phyloP scores from a whole-genome alignment of 306 rosid species.

The Fragaria vesca region DNA sequence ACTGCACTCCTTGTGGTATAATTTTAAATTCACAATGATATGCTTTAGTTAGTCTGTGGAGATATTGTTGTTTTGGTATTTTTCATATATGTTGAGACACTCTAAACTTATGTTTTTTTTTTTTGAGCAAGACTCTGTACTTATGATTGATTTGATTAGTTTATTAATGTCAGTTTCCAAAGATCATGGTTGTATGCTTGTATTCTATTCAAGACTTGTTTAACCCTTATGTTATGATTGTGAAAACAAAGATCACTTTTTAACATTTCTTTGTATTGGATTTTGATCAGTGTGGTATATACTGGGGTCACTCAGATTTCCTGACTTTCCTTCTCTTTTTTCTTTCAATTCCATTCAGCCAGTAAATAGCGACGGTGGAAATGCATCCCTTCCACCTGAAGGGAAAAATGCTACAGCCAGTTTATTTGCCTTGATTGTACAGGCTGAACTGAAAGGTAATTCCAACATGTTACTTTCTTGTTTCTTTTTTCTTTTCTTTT shows the following conservation, averaged over 20 bases:
- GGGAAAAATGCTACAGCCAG: constrained; percentile 71
- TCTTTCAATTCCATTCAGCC: constrained; percentile 45
- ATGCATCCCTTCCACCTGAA: constrained; percentile 69
- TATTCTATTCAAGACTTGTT: neutral
- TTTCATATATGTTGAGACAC: neutral
- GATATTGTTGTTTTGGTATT: neutral
- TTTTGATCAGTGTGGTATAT: constrained; percentile 6
- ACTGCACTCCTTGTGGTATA: constrained; percentile 77
- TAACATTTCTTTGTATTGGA: neutral
- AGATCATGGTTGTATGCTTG: neutral
- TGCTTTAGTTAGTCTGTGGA: constrained; percentile 1
- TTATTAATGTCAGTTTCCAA: neutral
- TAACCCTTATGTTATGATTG: neutral
- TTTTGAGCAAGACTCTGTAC: neutral
- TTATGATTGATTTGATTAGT: neutral
- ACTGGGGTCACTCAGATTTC: constrained; percentile 12
- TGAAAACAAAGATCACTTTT: neutral
- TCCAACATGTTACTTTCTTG: constrained; percentile 16
- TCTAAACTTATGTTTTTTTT: neutral
- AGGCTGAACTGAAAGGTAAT: constrained; percentile 80
- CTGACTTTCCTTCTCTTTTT: neutral
- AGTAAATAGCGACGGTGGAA: constrained; percentile 48
- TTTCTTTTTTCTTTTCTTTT: neutral
- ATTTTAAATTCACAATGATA: constrained; percentile 1
- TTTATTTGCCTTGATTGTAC: constrained; percentile 77